Percentiles rank a stretch among this genome's conserved stretches.
Conservation (phyloP, 1,284 basidiomycete genomes). For the Austropuccinia psidii region DNA sequence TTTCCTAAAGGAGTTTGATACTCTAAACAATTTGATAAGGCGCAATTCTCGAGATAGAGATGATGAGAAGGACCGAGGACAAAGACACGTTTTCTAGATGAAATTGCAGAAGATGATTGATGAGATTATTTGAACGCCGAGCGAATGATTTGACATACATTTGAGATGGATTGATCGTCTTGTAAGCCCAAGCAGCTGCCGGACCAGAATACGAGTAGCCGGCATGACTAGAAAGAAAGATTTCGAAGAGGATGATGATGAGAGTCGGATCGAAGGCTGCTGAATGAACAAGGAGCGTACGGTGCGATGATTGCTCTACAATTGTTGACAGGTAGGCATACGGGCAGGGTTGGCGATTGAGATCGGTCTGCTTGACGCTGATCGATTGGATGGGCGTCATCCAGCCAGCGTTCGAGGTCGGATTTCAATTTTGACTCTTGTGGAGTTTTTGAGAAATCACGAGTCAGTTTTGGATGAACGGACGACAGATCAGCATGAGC, state of each 20-base stretch:
- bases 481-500: slow-evolving; percentile 20
- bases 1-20: slow-evolving; percentile 84
- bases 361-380: slow-evolving; percentile 44
- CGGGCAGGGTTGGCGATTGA: slow-evolving; percentile 52
- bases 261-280: background rate
- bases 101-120: background rate
- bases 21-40: slow-evolving; percentile 63
- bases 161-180: slow-evolving; percentile 66
- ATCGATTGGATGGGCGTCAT: slow-evolving; percentile 50
- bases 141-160: slow-evolving; percentile 57
- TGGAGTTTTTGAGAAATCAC: slow-evolving; percentile 28
- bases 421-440: slow-evolving; percentile 56
- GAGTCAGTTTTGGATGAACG: slow-evolving; percentile 13
- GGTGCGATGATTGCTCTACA: slow-evolving; percentile 95
- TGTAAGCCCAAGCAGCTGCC: slow-evolving; percentile 92
- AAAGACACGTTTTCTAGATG: slow-evolving; percentile 74
- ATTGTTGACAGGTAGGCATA: slow-evolving; percentile 58
- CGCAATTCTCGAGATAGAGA: slow-evolving; percentile 76
- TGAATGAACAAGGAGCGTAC: slow-evolving; percentile 52
- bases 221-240: slow-evolving; percentile 62
- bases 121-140: background rate
- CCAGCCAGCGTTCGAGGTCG: slow-evolving; percentile 63
- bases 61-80: slow-evolving; percentile 95
- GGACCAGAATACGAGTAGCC: slow-evolving; percentile 92
- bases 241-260: slow-evolving; percentile 21